Percentiles rank a stretch among this genome's conserved stretches.
Evolutionary conservation across 2,329 filamentous ascomycete species (phyloP).

Genomic region (Bipolaris oryzae): DNA sequence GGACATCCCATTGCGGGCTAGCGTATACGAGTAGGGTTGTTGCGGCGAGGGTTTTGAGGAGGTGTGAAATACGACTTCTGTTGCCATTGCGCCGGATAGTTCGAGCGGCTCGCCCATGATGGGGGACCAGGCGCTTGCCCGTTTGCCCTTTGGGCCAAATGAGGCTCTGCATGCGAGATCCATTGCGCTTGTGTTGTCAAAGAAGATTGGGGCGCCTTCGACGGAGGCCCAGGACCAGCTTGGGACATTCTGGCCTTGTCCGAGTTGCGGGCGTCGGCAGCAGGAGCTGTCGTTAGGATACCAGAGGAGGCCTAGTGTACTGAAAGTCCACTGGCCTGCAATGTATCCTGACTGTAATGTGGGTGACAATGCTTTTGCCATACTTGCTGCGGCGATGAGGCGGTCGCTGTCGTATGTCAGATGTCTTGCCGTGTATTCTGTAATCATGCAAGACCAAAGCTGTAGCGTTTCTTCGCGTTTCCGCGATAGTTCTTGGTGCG

Average conservation of each 20-base stretch:
- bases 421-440: slow-evolving; percentile 44
- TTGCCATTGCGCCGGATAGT: slow-evolving; percentile 43
- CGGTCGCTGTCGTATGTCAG: slow-evolving; percentile 44
- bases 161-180: slow-evolving; percentile 42
- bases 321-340: slow-evolving; percentile 47
- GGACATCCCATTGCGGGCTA: slow-evolving; percentile 36
- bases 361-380: slow-evolving; percentile 38
- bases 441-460: slow-evolving; percentile 45
- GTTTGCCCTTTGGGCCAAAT: slow-evolving; percentile 33
- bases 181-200: slow-evolving; percentile 46
- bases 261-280: slow-evolving; percentile 32
- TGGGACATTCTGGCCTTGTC: slow-evolving; percentile 31
- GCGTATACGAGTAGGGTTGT: slow-evolving; percentile 26
- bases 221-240: slow-evolving; percentile 48
- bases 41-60: slow-evolving; percentile 6
- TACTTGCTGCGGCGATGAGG: slow-evolving; percentile 37
- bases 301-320: slow-evolving; percentile 44
- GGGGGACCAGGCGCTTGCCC: slow-evolving; percentile 38
- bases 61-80: slow-evolving; percentile 36
- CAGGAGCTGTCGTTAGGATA: slow-evolving; percentile 40
- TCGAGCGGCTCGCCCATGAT: slow-evolving; percentile 37
- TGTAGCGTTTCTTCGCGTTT: slow-evolving; percentile 40
- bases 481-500: slow-evolving; percentile 20
- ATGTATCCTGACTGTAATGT: slow-evolving; percentile 42
- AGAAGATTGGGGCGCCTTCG: slow-evolving; percentile 45